phyloP scores from a whole-genome alignment of 306 rosid species.

The Cucumis cinereus region DNA sequence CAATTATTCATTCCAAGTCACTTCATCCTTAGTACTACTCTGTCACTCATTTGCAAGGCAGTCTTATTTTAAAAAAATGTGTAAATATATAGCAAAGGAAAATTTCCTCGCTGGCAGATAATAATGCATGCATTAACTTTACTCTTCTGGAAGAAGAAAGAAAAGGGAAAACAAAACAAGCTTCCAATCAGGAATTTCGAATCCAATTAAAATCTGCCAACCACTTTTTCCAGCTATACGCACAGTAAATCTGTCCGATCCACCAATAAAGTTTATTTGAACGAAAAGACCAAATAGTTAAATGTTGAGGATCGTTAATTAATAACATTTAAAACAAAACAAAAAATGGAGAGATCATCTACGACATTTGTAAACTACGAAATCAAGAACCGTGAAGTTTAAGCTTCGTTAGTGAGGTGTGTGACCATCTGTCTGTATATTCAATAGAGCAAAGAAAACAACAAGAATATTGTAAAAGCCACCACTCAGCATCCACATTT shows the following conservation, averaged over 20 bases:
- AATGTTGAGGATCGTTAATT: background rate
- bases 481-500: background rate
- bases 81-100: background rate
- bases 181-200: constrained; percentile 1
- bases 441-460: background rate
- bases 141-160: background rate
- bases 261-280: constrained; percentile 2
- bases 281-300: background rate
- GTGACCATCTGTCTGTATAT: background rate
- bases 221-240: constrained; percentile 4
- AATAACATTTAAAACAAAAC: background rate
- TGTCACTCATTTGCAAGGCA: background rate
- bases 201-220: constrained; percentile 4
- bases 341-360: background rate
- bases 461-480: background rate
- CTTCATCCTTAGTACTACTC: background rate
- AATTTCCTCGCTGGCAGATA: background rate
- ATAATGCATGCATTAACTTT: background rate
- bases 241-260: background rate
- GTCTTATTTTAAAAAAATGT: background rate
- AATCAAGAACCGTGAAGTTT: background rate
- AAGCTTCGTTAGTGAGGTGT: background rate
- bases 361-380: background rate
- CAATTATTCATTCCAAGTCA: background rate
- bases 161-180: background rate